Percentiles rank a stretch among this genome's conserved stretches.
Conservation (phyloP, 805 yeast species). For the Candida ipomoeae region DNA sequence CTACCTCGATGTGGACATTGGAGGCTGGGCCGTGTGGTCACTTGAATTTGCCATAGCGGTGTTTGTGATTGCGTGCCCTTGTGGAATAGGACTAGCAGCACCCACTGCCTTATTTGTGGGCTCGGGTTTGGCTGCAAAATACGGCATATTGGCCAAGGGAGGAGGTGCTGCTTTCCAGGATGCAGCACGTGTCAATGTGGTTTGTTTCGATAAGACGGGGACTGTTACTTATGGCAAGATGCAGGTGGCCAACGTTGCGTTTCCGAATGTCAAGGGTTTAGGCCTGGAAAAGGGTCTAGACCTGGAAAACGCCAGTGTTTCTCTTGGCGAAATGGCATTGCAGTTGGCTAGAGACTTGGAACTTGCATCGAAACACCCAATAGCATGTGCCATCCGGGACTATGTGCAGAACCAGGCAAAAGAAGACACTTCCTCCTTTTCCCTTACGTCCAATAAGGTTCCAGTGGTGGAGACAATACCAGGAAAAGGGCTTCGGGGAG, state of each 20-base stretch:
- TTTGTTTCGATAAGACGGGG: conserved; percentile 79
- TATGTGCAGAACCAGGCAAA: conserved; percentile 17
- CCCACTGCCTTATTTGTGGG: conserved; percentile 83
- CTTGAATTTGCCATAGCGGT: conserved; percentile 74
- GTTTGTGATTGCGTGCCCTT: conserved; percentile 81
- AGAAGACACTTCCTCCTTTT: background rate
- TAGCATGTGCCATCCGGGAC: conserved; percentile 52
- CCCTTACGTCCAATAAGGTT: conserved; percentile 31
- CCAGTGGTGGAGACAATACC: conserved; percentile 50
- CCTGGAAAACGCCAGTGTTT: conserved; percentile 34
- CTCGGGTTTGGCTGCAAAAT: conserved; percentile 70
- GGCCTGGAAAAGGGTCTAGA: too few relatives aligned
- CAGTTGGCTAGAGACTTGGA: conserved; percentile 60
- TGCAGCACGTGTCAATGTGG: conserved; percentile 57
- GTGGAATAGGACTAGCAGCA: conserved; percentile 82
- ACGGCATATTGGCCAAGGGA: conserved; percentile 72
- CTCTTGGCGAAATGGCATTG: conserved; percentile 26
- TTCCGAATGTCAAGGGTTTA: too few relatives aligned
- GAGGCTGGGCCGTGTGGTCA: conserved; percentile 78
- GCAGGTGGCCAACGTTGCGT: conserved; percentile 30
- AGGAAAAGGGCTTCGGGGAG: conserved; percentile 58
- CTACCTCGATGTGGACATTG: conserved; percentile 61
- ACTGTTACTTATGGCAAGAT: conserved; percentile 68
- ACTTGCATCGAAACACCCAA: conserved; percentile 62
- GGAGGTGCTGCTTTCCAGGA: conserved; percentile 84